Percentiles rank a stretch among this genome's conserved stretches.
Evolutionary conservation across 163 green algal species (phyloP).

Genomic region (Chloromonas sp.): DNA sequence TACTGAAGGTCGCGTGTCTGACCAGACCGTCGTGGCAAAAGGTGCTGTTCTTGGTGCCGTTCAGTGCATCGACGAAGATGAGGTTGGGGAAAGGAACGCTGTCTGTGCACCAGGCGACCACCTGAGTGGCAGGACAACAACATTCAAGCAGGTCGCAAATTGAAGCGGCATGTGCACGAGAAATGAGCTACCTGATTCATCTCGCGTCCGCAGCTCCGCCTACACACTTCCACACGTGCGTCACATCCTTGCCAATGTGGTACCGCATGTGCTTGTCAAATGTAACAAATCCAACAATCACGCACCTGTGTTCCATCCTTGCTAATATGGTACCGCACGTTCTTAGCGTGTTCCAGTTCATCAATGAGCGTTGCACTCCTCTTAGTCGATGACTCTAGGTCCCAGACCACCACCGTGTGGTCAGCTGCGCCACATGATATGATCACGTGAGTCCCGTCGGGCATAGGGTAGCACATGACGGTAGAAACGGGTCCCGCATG

Average conservation of each 20-base stretch:
- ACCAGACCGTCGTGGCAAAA: conserved; percentile 43
- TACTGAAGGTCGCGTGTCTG: conserved; percentile 24
- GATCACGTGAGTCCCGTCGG: conserved; percentile 25
- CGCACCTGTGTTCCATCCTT: conserved; percentile 27
- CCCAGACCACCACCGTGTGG: conserved; percentile 43
- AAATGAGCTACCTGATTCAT: too few species aligned
- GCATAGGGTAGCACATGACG: conserved; percentile 30
- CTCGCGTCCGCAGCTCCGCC: too few species aligned
- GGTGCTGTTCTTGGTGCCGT: conserved; percentile 25
- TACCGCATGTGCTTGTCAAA: too few species aligned
- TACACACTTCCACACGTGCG: too few species aligned
- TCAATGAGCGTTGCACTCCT: conserved; percentile 20
- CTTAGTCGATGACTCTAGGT: conserved; percentile 20
- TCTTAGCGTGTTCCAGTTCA: conserved; percentile 43
- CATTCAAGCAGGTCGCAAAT: too few species aligned
- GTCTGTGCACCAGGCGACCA: conserved; percentile 39
- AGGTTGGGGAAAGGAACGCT: conserved; percentile 45
- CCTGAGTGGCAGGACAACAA: neutral
- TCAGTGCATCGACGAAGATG: conserved; percentile 36
- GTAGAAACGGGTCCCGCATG: conserved; percentile 19
- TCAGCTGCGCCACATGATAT: conserved; percentile 37
- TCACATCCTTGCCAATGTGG: too few species aligned
- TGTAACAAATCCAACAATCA: too few species aligned
- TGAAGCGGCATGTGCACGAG: too few species aligned
- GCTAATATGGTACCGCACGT: conserved; percentile 38